A percentile compares a stretch with the other conserved stretches of the same genome.
Conservation (phyloP, 1,284 basidiomycete species). For the Cystobasidiaceae sp. region DNA sequence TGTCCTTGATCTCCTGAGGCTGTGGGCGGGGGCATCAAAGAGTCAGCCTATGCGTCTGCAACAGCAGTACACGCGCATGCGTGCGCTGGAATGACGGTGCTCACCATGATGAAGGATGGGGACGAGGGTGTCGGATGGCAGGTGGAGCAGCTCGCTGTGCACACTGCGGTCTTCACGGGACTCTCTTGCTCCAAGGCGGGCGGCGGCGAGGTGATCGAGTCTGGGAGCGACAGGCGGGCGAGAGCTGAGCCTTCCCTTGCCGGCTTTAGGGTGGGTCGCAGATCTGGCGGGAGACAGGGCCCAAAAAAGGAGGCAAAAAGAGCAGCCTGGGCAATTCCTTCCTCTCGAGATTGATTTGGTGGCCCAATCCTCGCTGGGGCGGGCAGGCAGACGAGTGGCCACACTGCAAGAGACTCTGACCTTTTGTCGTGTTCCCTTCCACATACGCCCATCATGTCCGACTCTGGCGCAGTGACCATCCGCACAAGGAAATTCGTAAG, state of each 20-base stretch:
- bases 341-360: no score
- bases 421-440: no score
- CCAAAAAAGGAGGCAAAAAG: no score
- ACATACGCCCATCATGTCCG: constrained; percentile 20
- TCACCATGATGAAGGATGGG: constrained; percentile 25
- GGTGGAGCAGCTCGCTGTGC: not conserved
- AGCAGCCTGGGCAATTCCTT: no score
- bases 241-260: not conserved
- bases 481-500: constrained; percentile 92
- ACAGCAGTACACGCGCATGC: constrained; percentile 67
- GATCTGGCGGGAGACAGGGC: not conserved
- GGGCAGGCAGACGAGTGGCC: no score
- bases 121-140: not conserved
- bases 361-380: not conserved
- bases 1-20: constrained; percentile 97
- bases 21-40: constrained; percentile 45
- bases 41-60: constrained; percentile 42
- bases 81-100: constrained; percentile 77
- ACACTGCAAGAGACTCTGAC: no score
- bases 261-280: constrained; percentile 2
- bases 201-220: not conserved
- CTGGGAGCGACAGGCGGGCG: not conserved
- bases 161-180: no score
- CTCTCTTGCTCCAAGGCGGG: not conserved
- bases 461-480: constrained; percentile 82